phyloP scores from a whole-genome alignment of 2,329 filamentous ascomycete species.

The Exophiala sideris region DNA sequence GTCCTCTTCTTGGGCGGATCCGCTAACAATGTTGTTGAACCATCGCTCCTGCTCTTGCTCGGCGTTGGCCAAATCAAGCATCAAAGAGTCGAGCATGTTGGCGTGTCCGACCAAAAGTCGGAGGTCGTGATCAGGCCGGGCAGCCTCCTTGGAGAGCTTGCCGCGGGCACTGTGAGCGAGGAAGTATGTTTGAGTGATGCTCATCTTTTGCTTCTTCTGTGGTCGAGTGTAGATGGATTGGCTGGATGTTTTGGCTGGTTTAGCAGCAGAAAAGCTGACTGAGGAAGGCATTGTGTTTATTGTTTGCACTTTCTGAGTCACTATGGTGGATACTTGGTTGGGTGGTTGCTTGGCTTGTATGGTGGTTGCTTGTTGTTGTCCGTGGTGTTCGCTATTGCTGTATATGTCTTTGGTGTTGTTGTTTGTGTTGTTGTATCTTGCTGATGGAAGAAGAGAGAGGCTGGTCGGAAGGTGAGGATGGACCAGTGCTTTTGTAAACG shows the following conservation, averaged over 20 bases:
- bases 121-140: conserved; percentile 87
- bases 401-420: not conserved
- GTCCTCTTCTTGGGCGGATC: conserved; percentile 64
- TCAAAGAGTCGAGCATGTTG: conserved; percentile 93
- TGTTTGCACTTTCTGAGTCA: conserved; percentile 22
- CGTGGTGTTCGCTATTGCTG: conserved; percentile 3
- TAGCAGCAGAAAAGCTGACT: conserved; percentile 26
- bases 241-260: conserved; percentile 19
- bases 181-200: conserved; percentile 96
- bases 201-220: conserved; percentile 72
- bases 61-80: conserved; percentile 86
- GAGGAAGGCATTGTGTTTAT: conserved; percentile 29
- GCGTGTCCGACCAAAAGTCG: conserved; percentile 94
- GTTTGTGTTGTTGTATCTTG: conserved; percentile 3
- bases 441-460: conserved; percentile 14
- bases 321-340: conserved; percentile 10
- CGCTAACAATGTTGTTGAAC: conserved; percentile 94
- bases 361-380: conserved; percentile 9
- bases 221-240: conserved; percentile 28
- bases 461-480: conserved; percentile 12
- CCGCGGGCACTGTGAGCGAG: conserved; percentile 92
- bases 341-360: conserved; percentile 1
- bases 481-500: conserved; percentile 25
- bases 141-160: conserved; percentile 92
- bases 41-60: conserved; percentile 94